These are phyloP conservation scores for Diutina mesorugosa DNA, from an alignment of 1,139 yeast species.

Conservation along the genomic window DNA sequence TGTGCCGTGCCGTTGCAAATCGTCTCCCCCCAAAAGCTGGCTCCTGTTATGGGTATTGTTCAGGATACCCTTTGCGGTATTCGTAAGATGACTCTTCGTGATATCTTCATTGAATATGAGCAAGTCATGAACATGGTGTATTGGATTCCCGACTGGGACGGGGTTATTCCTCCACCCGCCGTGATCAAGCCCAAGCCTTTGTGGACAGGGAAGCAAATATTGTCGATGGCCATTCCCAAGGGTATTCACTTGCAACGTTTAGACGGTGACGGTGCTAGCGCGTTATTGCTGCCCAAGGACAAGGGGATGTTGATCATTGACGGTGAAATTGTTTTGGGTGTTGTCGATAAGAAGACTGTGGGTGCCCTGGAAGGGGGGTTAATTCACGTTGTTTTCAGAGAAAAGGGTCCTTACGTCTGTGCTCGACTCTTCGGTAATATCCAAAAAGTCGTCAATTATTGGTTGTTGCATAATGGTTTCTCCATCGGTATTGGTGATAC, in stretches of 20 bases:
- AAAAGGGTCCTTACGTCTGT: constrained; percentile 86
- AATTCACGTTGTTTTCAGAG: constrained; percentile 94
- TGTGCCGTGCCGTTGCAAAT: constrained; percentile 97
- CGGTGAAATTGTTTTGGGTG: constrained; percentile 94
- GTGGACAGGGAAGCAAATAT: constrained; percentile 95
- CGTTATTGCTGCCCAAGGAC: constrained; percentile 76
- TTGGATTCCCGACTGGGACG: constrained; percentile 99
- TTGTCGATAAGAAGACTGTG: constrained; percentile 93
- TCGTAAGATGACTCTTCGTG: constrained; percentile 89
- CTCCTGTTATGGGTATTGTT: constrained; percentile 99
- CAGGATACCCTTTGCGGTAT: constrained; percentile 97
- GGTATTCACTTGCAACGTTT: constrained; percentile 92
- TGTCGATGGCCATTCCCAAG: constrained; percentile 87
- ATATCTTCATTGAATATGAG: constrained; percentile 76
- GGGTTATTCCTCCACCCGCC: constrained; percentile 95
- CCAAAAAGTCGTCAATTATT: constrained; percentile 90
- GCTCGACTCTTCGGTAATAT: constrained; percentile 85
- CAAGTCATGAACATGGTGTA: constrained; percentile 93
- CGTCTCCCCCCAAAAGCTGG: constrained; percentile 96
- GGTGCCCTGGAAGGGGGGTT: constrained; percentile 98
- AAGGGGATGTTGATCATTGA: constrained; percentile 86
- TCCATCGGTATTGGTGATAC: constrained; percentile 99
- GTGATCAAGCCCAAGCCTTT: constrained; percentile 87
- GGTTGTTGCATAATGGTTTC: constrained; percentile 95
- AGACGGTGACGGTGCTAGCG: constrained; percentile 59